Base-by-base conservation (phyloP, 768 basidiomycete genomes). In the Mycena galericulata region DNA sequence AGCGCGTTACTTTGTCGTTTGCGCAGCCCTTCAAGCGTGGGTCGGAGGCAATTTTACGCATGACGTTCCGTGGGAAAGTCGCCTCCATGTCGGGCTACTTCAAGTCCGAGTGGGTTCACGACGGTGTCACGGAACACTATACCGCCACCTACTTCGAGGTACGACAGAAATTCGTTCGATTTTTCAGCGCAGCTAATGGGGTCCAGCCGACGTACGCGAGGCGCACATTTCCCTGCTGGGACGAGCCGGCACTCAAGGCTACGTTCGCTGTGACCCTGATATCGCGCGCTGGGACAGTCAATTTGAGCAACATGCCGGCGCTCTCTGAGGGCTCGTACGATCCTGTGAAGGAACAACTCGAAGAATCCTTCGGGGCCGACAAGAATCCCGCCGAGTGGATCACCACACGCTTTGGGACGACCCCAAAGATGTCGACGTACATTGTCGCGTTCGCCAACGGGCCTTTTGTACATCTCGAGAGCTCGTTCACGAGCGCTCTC, bases 171-270 rank as follows among this genome's bases (percentile, higher is more conserved):
- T 45, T n/a, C 1, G 26, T 46, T 34, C 6, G 2, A 18, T 27
- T 38, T 22, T 36, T 22, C 9, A 20, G 10, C 3, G 27, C 55
- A 10, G 17, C 12, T 46, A 5, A 55, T 24, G 9, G n/a, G 27
- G 32, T 29, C 32, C 59, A 92, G 85, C 87, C 91, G 30, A 92
- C 89, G 17, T 86, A 85, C 61, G 91, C 91, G 14, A 78, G 90
- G 41, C 82, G 82, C 47, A 82, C 86, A 4, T 86, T 89, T 75
- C 88, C 88, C 15, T 88, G 87, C 78, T 92, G 90, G 89, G 91
- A 93, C 74, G 92, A 93, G 73, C 92, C 92, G 5, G 79, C 81
- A 32, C 79, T 92, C 70, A 93, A 93, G 75, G 88, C 91, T 1
- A 90, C 86, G 20, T 88, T 86, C 74, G 63, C 83, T 1, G 78